Evolutionary conservation across 2,329 filamentous ascomycete genomes (phyloP), one percentile per base, ranked within the genome.

Genomic region (Colletotrichum godetiae): DNA sequence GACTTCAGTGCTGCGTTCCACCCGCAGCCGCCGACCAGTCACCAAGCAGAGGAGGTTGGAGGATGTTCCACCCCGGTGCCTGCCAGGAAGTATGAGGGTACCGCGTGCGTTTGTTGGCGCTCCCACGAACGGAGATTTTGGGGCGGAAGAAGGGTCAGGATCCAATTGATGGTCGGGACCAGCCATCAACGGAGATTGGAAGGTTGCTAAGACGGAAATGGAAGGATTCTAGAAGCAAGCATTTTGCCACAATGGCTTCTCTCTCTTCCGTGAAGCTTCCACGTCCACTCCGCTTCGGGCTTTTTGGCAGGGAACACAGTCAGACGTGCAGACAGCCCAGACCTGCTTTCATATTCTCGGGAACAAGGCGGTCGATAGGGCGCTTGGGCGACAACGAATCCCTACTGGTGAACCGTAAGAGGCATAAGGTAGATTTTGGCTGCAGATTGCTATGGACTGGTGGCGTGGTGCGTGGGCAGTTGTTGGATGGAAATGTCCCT

Each of bases 211-310:
- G 13, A 62, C 62, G 31, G 27, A 69, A 67, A 10, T 15, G 33
- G 68, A 68, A 74, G 57, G n/a, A 19, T 74, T 74, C 72, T 37
- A 74, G 72, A 74, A 74, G 63, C 61, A 53, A n/a, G 19, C 19
- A 52, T 11, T 13, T 60, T 63, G 60, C 62, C 62, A 65, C 49
- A 13, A 27, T 33, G 46, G 27, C 19, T 22, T 33, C 33, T 46
- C 22, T 29, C 33, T 55, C 29, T 56, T 37, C n/a, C 22, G 24
- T 19, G 55, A 57, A 4, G 24, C 55, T 57, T 57, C 55, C 55
- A 31, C 55, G 8, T 24, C 29, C 55, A 57, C 33, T 7, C 55
- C 55, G 55, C 27, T 27, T 57, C 19, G 55, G 55, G 55, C 13
- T 24, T 19, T 8, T 46, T 46, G 15, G 15, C 42, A 46, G 42